Percentiles rank a stretch among this genome's conserved stretches.
Evolutionary conservation across 768 basidiomycete species (phyloP).

Genomic region (Pleurotus sapidus): DNA sequence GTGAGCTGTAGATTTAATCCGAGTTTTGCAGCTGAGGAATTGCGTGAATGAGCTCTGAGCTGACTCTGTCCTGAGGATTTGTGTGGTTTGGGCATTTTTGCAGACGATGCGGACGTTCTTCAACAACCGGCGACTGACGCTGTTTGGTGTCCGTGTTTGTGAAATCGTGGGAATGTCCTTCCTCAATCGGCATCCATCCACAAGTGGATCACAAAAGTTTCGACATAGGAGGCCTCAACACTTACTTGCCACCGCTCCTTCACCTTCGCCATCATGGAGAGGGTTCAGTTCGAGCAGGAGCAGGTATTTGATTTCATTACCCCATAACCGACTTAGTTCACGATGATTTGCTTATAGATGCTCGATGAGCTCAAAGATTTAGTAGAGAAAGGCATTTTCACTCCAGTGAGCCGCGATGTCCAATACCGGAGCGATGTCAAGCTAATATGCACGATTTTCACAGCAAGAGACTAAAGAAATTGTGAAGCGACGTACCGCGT

Average conservation of each 20-base stretch:
- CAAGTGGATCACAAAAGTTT: too few species aligned
- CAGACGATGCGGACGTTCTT: conserved; percentile 10
- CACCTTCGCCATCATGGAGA: conserved; percentile 62
- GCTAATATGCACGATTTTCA: conserved; percentile 6
- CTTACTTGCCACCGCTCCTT: too few species aligned
- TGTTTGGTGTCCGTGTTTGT: conserved; percentile 7
- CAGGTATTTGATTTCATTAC: conserved; percentile 42
- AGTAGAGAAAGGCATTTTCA: conserved; percentile 81
- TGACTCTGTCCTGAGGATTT: conserved; percentile 41
- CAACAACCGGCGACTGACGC: conserved; percentile 6
- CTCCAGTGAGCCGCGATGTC: conserved; percentile 47
- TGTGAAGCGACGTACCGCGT: conserved; percentile 77
- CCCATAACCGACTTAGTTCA: conserved; percentile 5
- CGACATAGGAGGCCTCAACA: too few species aligned
- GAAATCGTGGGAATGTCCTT: background rate
- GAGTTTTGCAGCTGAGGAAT: conserved; percentile 59
- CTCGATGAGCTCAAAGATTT: conserved; percentile 95
- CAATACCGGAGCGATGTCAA: too few species aligned
- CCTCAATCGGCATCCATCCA: too few species aligned
- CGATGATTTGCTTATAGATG: conserved; percentile 48
- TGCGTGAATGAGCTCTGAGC: conserved; percentile 61
- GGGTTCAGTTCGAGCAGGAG: conserved; percentile 93
- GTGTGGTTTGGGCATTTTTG: conserved; percentile 52
- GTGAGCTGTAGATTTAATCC: conserved; percentile 65
- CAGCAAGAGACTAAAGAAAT: conserved; percentile 83